Conservation (phyloP, 1,139 yeast genomes). For the Chernovozyma sophiae-reginae region DNA sequence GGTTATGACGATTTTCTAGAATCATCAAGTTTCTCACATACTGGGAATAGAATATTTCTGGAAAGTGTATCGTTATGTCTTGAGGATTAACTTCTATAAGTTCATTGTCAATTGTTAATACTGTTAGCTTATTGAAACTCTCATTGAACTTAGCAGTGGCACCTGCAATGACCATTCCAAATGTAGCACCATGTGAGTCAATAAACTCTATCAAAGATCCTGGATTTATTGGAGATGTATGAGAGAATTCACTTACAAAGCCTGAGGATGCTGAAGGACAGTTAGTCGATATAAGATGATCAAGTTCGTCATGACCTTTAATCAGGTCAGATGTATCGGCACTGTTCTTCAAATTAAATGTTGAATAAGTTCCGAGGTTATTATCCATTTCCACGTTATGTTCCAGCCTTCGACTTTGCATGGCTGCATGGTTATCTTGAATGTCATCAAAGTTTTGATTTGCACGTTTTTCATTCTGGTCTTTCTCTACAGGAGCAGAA, state of each 20-base stretch:
- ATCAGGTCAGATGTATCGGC: neutral
- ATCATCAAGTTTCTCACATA: constrained; percentile 12
- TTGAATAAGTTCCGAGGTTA: neutral
- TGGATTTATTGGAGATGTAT: neutral
- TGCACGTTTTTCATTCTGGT: neutral
- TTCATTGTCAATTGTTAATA: constrained; percentile 30
- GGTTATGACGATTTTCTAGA: neutral
- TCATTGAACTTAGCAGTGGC: constrained; percentile 31
- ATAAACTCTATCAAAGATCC: constrained; percentile 37
- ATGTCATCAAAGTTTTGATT: too few species aligned
- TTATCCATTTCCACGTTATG: neutral
- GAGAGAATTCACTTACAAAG: neutral
- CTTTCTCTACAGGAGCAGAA: neutral
- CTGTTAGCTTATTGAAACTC: constrained; percentile 26
- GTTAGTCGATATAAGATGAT: constrained; percentile 12
- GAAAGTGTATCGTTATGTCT: constrained; percentile 25
- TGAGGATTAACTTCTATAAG: constrained; percentile 22
- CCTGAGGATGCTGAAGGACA: constrained; percentile 1
- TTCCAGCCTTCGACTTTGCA: neutral
- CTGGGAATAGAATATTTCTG: constrained; percentile 19
- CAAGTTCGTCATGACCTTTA: neutral
- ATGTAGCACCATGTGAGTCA: constrained; percentile 10
- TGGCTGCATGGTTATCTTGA: neutral
- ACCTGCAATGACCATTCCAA: constrained; percentile 33
- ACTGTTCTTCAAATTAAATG: neutral